Percentiles rank a stretch among this genome's conserved stretches.
Evolutionary conservation across 1,139 yeast species (phyloP).

Genomic region (Geotrichum cucujoidarum): DNA sequence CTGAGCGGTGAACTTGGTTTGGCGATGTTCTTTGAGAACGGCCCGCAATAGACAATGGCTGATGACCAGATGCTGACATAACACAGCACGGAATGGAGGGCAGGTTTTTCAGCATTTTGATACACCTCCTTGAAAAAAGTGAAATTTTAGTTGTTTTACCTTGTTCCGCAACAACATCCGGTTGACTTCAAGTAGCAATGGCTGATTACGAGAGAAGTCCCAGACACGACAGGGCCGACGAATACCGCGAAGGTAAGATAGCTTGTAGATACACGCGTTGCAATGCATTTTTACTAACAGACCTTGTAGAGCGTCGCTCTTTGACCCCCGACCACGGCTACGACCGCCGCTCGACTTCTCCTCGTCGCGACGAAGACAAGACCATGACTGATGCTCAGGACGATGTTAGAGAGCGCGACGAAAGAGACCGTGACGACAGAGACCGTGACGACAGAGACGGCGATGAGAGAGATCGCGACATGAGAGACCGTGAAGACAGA

Average conservation of each 20-base stretch:
- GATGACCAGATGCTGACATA: too few relatives aligned
- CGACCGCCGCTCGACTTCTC: conserved; percentile 29
- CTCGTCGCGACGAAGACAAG: conserved; percentile 22
- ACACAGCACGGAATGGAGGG: too few relatives aligned
- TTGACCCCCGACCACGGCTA: conserved; percentile 25
- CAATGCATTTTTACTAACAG: conserved; percentile 3
- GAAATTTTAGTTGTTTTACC: not conserved
- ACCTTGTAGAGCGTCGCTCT: conserved; percentile 19
- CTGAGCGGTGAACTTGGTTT: too few relatives aligned
- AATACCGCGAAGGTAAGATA: conserved; percentile 21
- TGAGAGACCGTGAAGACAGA: conserved; percentile 3
- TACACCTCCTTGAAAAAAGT: not conserved
- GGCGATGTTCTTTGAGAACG: too few relatives aligned
- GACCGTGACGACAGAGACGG: not conserved
- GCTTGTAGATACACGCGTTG: not conserved
- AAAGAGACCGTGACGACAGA: not conserved
- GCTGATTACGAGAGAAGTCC: conserved; percentile 20
- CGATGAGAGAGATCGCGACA: not conserved
- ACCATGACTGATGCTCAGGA: conserved; percentile 12
- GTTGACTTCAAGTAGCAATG: conserved; percentile 6
- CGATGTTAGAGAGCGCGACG: conserved; percentile 1
- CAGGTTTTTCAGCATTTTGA: not conserved
- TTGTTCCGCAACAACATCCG: not conserved
- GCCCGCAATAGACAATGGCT: too few relatives aligned
- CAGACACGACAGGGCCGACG: conserved; percentile 18